Evolutionary conservation across 129 eudicot genomes (phyloP).

Genomic region (Flaveria brownii): DNA sequence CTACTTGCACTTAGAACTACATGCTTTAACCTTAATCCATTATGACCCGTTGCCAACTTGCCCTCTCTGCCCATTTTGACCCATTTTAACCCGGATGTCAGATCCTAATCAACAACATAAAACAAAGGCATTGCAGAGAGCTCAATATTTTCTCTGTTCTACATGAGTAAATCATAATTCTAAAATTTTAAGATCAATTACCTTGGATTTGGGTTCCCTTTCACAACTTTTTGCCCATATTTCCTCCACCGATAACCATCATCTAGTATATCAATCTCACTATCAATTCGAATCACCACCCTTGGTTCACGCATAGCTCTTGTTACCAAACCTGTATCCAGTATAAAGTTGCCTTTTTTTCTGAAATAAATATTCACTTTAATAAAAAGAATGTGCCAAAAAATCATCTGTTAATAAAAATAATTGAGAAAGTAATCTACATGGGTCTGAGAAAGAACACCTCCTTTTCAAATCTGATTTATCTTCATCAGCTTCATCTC

Average conservation of each 20-base stretch:
- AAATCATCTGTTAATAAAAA: not conserved
- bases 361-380: conserved; percentile 33
- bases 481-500: conserved; percentile 57
- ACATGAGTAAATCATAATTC: not conserved
- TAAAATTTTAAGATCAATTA: conserved; percentile 15
- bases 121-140: not conserved
- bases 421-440: conserved; percentile 28
- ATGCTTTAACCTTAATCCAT: not conserved
- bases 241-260: conserved; percentile 96
- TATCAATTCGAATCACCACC: conserved; percentile 68
- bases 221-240: conserved; percentile 84
- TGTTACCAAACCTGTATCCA: conserved; percentile 51
- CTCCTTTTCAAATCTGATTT: conserved; percentile 71
- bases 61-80: not conserved
- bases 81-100: not conserved
- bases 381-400: not conserved
- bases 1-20: not conserved
- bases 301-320: conserved; percentile 75
- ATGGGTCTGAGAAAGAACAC: conserved; percentile 45
- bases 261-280: conserved; percentile 68
- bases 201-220: conserved; percentile 93
- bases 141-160: not conserved
- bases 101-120: conserved; percentile 5
- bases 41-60: not conserved
- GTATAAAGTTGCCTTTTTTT: conserved; percentile 50